These are phyloP conservation scores for Candida anutae DNA, from an alignment of 1,139 yeast genomes.

Conservation along the genomic window DNA sequence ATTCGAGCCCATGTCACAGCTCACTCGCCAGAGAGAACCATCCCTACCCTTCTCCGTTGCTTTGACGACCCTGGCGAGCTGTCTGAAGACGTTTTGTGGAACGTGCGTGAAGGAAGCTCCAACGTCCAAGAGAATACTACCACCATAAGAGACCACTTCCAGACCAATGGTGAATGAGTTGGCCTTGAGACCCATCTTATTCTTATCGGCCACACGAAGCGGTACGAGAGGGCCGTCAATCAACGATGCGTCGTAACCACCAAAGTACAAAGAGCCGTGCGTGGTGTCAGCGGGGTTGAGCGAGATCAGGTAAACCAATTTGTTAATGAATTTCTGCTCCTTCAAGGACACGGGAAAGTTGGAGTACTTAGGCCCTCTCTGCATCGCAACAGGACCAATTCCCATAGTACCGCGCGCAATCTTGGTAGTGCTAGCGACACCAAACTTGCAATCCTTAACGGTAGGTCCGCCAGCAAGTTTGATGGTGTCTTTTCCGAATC, in stretches of 20 bases:
- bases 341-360: conserved; percentile 22
- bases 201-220: conserved; percentile 14
- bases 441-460: background rate
- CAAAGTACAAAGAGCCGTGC: conserved; percentile 46
- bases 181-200: too few species aligned
- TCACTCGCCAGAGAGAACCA: too few species aligned
- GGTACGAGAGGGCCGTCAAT: conserved; percentile 34
- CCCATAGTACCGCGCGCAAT: background rate
- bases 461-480: background rate
- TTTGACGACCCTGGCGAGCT: too few species aligned
- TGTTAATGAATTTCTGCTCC: conserved; percentile 17
- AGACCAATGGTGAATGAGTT: too few species aligned
- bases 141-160: too few species aligned
- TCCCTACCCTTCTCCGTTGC: too few species aligned
- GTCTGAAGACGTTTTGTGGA: too few species aligned
- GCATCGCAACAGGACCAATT: background rate
- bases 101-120: too few species aligned
- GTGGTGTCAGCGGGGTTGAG: conserved; percentile 32
- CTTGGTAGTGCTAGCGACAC: background rate
- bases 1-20: too few species aligned
- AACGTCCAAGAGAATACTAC: too few species aligned
- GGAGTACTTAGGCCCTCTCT: too few species aligned
- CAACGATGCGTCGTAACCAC: conserved; percentile 51
- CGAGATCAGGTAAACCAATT: conserved; percentile 31
- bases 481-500: background rate